Evolutionary conservation across 208 protist species (phyloP), one percentile per base, ranked within the genome.

Genomic region (Strigomonas galati): DNA sequence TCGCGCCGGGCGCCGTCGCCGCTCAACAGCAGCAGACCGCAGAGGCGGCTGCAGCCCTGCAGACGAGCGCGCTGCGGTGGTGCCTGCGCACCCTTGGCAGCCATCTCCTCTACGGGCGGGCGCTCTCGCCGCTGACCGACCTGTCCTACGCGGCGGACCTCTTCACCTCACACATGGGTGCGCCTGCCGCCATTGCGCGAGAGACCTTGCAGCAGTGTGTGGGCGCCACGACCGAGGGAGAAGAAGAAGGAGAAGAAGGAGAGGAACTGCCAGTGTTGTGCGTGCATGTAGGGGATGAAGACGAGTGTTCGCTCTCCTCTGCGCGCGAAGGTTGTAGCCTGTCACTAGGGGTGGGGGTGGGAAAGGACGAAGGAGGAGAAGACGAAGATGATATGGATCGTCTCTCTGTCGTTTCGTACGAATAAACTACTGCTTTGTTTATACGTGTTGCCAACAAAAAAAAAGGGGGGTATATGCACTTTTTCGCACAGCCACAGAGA

Each of bases 21-120:
- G 59, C 21, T 26, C 17, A 28, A 7, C 57, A 51, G 37, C 57
- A 51, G 30, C n/a, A 51, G 37, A 5, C 31, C 3, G 1, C 0
- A 10, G n/a, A 62, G 54, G 37, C 23, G 27, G 49, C 24, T 2
- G 57, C 52, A 0, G 30, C 60, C 30, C 51, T 66, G 51, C 26
- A 71, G 5, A 37, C 71, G 21, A 12, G 30, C 12, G 70, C 71
- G 4, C 44, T 82, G 27, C 63, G 59, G 2, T 44, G 62, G 44
- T 21, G 44, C 17, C 44, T 51, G 44, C 44, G 44, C 10, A 24
- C 35, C 7, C 35, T 40, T 10, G 35, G 35, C 35, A 10, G 35
- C 35, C 35, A 40, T 53, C 69, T 92, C 14, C 62, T 73, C n/a
- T 92, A 92, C 62, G 87, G 83, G 2, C 65, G 69, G 14, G 26